Evolutionary conservation across 139 green algal genomes (phyloP), one percentile per base, ranked within the genome.

Genomic region (Mychonastes homosphaera): DNA sequence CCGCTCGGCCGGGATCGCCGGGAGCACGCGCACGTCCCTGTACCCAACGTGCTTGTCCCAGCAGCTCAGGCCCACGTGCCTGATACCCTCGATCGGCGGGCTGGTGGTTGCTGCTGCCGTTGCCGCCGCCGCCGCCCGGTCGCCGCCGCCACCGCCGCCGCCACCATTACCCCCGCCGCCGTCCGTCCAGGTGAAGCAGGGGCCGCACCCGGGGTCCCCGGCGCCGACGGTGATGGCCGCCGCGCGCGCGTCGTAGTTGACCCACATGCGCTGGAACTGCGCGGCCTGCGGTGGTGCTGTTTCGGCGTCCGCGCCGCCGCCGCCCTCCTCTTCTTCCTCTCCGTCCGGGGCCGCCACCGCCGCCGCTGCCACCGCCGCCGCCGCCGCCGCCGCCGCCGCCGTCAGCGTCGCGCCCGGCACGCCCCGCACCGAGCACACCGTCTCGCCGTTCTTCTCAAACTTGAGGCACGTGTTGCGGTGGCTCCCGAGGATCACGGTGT

Each of bases 31-130:
- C 21, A 91, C 73, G 65, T 78, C 73, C 8, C 82, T 74, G 68
- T 89, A 95, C 29, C 53, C 76, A 10, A 90, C 70, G 65, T 91
- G 80, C 35, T 75, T 75, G 74, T 95, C 87, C 87, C 87, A 95
- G n/a, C 83, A 75, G 60, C 71, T 83, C 15, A 95, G 76, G 2
- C 87, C 87, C 1, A 88, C 58, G 35, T 83, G 67, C n/a, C 54
- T 55, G 36, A 76, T 74, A 30, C 51, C 21, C 32, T 67, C 3
- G 26, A 63, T 5, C 3, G 47, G 51, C 6, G 5, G 51, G 6
- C 33, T 78, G 59, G 46, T 41, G 38, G 10, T 30, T 27, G 2
- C 63, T 52, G 13, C 12, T 44, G 36, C 12, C 13, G 10, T 44
- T 44, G 36, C 36, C 12, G 12, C 12, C 36, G 36, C 12, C 36